These are phyloP conservation scores for Populus deltoides DNA, from an alignment of 345 rosid genomes.

Conservation along the genomic window DNA sequence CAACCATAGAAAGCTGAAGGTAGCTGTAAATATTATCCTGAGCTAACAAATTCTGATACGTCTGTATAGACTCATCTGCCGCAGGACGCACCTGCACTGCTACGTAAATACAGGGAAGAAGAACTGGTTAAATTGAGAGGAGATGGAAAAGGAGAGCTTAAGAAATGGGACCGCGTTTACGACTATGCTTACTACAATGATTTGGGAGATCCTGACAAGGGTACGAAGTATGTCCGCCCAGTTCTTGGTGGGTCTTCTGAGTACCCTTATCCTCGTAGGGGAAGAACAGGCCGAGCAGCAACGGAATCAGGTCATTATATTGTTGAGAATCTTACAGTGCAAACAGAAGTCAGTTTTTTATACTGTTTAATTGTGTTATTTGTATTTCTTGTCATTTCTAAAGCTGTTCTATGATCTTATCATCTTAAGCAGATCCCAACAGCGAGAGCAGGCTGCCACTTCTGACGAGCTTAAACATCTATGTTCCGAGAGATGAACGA, in stretches of 20 bases:
- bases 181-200: conserved; percentile 51
- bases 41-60: background rate
- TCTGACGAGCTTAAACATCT: conserved; percentile 31
- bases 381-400: background rate
- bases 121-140: conserved; percentile 41
- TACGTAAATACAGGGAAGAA: conserved; percentile 38
- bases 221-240: conserved; percentile 27
- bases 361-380: background rate
- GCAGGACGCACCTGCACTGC: conserved; percentile 30
- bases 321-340: background rate
- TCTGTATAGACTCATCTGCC: conserved; percentile 37
- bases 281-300: conserved; percentile 42
- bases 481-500: conserved; percentile 45
- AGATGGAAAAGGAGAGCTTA: conserved; percentile 35
- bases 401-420: background rate
- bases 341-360: background rate
- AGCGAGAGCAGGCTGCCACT: conserved; percentile 37
- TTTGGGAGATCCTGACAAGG: conserved; percentile 40
- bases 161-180: conserved; percentile 45
- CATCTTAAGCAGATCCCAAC: conserved; percentile 29
- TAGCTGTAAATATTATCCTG: background rate
- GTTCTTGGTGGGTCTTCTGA: conserved; percentile 44
- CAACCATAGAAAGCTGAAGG: background rate
- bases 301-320: conserved; percentile 25
- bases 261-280: conserved; percentile 48